These are phyloP conservation scores for Mycosphaerella sp. DNA, from an alignment of 2,329 filamentous ascomycete genomes.

Conservation along the genomic window DNA sequence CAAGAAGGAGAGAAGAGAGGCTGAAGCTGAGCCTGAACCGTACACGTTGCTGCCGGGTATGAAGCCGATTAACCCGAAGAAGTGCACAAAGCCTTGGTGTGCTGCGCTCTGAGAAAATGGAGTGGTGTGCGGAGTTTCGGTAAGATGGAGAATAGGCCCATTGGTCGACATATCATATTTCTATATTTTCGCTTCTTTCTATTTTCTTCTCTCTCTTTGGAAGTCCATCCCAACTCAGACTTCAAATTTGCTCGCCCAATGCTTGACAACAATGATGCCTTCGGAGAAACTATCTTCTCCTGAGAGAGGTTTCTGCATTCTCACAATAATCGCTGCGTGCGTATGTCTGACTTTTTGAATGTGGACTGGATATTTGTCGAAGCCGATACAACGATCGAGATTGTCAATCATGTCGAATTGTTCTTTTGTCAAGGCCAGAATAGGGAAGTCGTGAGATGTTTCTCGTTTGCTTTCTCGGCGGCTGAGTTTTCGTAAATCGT, in stretches of 20 bases:
- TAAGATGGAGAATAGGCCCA: too few species aligned
- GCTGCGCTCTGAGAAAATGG: too few species aligned
- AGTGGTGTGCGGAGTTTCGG: too few species aligned
- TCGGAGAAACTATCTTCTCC: slow-evolving; percentile 61
- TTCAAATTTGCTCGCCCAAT: slow-evolving; percentile 74
- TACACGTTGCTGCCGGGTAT: too few species aligned
- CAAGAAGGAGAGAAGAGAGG: too few species aligned
- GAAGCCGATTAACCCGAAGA: too few species aligned
- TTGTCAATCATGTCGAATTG: slow-evolving; percentile 82
- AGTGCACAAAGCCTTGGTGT: too few species aligned
- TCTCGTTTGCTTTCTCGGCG: slow-evolving; percentile 24
- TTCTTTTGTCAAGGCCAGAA: slow-evolving; percentile 67
- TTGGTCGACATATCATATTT: not conserved
- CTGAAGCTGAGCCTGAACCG: too few species aligned
- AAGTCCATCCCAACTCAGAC: too few species aligned
- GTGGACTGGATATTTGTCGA: slow-evolving; percentile 58
- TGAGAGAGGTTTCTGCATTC: slow-evolving; percentile 45
- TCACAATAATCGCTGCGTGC: slow-evolving; percentile 85
- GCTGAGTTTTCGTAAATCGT: slow-evolving; percentile 4
- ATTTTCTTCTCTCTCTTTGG: not conserved
- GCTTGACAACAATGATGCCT: slow-evolving; percentile 68
- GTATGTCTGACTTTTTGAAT: slow-evolving; percentile 73
- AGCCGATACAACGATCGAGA: slow-evolving; percentile 56
- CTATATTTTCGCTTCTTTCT: not conserved
- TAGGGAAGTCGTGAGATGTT: slow-evolving; percentile 46